Base-by-base conservation (phyloP, 805 yeast species). In the Dipodascus geniculatus region DNA sequence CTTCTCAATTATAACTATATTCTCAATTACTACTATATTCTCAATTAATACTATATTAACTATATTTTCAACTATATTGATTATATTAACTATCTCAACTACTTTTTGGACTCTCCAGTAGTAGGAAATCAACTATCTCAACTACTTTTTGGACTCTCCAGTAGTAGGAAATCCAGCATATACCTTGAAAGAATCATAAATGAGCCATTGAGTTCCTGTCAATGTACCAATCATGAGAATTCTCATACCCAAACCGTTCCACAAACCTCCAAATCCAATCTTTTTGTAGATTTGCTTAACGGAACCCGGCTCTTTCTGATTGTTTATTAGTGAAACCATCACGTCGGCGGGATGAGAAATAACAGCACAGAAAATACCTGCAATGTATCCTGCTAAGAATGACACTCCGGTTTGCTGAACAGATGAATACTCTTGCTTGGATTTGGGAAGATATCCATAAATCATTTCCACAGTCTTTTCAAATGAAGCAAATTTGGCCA, bases 301-400 rank as follows among this genome's bases (percentile, higher is more conserved):
- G 9, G 95, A 93, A 51, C 75, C 75, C 33, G 82, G 76, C 65
- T 69, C 71, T 63, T 79, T 81, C 62, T 81, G 89, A 56, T 84
- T 77, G 68, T 87, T 90, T 64, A 93, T 81, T 77, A 89, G 87
- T 50, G 96, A 86, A 23, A 91, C 98, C 96, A 93, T 83, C 33
- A 91, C 97, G 70, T 91, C 99, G n/a, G 98, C 98, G 20, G 99
- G 99, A 69, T 93, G 97, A 23, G 97, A 90, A 17, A 90, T 93
- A 52, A 85, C 73, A 4, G 99, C 98, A 75, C 97, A 91, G 74
- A 90, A 80, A 54, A 93, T 83, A 82, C 98, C 99, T 9, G 98
- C 99, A 66, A 91, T 79, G 73, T 91, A 91, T 68, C 99, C 98
- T 69, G 96, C 96, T 50, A 82, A 74, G 74, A 91, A 93, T 22